phyloP scores from a whole-genome alignment of 257 asterid species.

The Penstemon eatonii region DNA sequence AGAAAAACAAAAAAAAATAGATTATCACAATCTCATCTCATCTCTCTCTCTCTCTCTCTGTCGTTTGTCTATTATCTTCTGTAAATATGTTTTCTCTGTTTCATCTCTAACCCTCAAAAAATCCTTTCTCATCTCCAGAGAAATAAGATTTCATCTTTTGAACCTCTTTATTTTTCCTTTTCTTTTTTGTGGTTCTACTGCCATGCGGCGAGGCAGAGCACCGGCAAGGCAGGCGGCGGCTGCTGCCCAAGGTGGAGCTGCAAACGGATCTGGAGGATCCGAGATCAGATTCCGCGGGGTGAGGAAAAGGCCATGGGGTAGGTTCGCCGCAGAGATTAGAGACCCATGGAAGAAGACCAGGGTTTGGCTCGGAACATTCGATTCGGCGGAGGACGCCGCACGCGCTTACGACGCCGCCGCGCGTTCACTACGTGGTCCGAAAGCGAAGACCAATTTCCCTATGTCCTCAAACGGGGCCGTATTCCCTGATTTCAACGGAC shows the following conservation, averaged over 20 bases:
- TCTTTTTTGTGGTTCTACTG: constrained; percentile 22
- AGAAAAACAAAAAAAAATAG: constrained; percentile 14
- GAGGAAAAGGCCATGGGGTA: constrained; percentile 76
- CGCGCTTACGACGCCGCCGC: constrained; percentile 60
- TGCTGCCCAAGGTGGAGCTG: constrained; percentile 32
- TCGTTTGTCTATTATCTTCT: background rate
- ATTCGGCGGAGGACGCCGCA: constrained; percentile 57
- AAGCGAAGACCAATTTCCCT: constrained; percentile 53
- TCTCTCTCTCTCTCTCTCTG: constrained; percentile 19
- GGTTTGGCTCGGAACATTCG: constrained; percentile 61
- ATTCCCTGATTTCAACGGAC: constrained; percentile 40
- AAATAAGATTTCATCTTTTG: background rate
- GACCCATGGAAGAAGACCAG: constrained; percentile 57
- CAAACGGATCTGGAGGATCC: constrained; percentile 56
- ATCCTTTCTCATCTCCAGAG: constrained; percentile 2
- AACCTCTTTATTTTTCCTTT: background rate
- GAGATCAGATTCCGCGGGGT: constrained; percentile 71
- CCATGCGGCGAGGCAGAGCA: constrained; percentile 64
- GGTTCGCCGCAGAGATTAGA: constrained; percentile 54
- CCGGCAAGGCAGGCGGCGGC: constrained; percentile 25
- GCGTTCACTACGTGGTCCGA: constrained; percentile 45
- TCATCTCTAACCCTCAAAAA: too few species aligned
- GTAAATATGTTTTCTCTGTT: constrained; percentile 28
- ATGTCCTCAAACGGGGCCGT: constrained; percentile 25
- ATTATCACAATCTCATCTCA: constrained; percentile 26